Conservation (phyloP, 495 filamentous ascomycete genomes). For the Neohortaea acidophila region DNA sequence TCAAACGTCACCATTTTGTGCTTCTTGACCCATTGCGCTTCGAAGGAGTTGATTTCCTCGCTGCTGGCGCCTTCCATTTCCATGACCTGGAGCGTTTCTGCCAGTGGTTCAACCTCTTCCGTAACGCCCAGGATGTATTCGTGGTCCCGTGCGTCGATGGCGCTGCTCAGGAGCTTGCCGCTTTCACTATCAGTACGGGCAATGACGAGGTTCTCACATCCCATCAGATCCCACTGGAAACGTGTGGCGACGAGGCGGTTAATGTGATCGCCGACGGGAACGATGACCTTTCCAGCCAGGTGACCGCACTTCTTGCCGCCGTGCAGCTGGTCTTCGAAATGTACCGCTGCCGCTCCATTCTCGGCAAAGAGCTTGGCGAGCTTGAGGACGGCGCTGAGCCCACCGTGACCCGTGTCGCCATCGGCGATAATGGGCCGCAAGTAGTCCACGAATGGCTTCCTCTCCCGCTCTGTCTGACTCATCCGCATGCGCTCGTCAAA, state of each 20-base stretch:
- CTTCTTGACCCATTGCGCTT: conserved; percentile 77
- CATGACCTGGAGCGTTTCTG: conserved; percentile 83
- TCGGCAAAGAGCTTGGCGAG: conserved; percentile 97
- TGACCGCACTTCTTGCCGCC: conserved; percentile 98
- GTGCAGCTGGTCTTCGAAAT: conserved; percentile 95
- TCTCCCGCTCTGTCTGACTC: conserved; percentile 50
- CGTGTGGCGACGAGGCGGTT: conserved; percentile 81
- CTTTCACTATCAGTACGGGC: conserved; percentile 91
- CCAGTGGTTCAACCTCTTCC: conserved; percentile 55
- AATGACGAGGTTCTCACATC: conserved; percentile 81
- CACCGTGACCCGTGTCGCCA: conserved; percentile 82
- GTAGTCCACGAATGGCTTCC: conserved; percentile 76
- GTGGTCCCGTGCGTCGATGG: conserved; percentile 85
- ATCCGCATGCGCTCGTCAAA: conserved; percentile 72
- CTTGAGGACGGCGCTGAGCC: conserved; percentile 83
- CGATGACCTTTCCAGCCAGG: conserved; percentile 88
- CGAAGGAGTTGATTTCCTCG: conserved; percentile 66
- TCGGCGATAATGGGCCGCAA: conserved; percentile 93
- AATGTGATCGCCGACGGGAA: conserved; percentile 89
- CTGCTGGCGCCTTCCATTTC: conserved; percentile 62
- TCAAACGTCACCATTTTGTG: conserved; percentile 84
- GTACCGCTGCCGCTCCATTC: conserved; percentile 88
- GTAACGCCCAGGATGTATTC: conserved; percentile 86
- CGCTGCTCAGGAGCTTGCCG: conserved; percentile 74
- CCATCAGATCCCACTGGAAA: conserved; percentile 98